Conservation (phyloP, 1,139 yeast species). For the Torulaspora pretoriensis region DNA sequence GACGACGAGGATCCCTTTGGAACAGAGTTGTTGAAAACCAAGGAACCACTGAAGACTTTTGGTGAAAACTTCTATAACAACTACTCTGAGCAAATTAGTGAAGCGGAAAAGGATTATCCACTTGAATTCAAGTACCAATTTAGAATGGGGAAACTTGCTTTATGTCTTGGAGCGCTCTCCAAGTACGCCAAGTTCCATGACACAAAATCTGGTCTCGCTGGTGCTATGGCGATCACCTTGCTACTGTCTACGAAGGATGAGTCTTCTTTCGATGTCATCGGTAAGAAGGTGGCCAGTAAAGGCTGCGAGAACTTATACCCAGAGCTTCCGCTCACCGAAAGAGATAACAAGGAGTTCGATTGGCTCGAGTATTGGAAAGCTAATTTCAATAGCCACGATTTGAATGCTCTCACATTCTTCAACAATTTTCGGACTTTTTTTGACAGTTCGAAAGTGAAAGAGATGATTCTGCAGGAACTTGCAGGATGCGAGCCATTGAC, state of each 20-base stretch:
- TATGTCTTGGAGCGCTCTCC: slow-evolving; percentile 43
- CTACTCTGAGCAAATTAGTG: slow-evolving; percentile 36
- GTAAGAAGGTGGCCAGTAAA: slow-evolving; percentile 38
- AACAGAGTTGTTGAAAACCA: slow-evolving; percentile 35
- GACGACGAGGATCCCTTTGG: slow-evolving; percentile 47
- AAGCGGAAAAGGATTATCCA: slow-evolving; percentile 37
- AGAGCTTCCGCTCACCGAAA: slow-evolving; percentile 23
- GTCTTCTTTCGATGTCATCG: slow-evolving; percentile 30
- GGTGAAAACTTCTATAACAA: slow-evolving; percentile 40
- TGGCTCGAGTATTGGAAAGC: slow-evolving; percentile 25
- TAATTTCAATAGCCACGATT: slow-evolving; percentile 15
- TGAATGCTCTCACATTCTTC: slow-evolving; percentile 24
- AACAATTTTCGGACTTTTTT: slow-evolving; percentile 14
- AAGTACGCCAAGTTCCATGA: slow-evolving; percentile 31
- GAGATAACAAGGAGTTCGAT: slow-evolving; percentile 22
- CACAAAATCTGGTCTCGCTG: slow-evolving; percentile 20
- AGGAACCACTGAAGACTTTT: slow-evolving; percentile 41
- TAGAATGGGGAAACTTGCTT: slow-evolving; percentile 43
- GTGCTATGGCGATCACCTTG: slow-evolving; percentile 29
- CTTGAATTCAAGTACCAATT: slow-evolving; percentile 45
- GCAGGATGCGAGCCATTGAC: slow-evolving; percentile 27
- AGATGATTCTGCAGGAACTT: slow-evolving; percentile 23
- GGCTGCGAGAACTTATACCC: slow-evolving; percentile 36
- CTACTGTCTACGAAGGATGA: slow-evolving; percentile 25
- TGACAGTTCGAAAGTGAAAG: slow-evolving; percentile 18